Evolutionary conservation across 805 yeast genomes (phyloP), one percentile per base, ranked within the genome.

Genomic region (Alloascoidea africana): DNA sequence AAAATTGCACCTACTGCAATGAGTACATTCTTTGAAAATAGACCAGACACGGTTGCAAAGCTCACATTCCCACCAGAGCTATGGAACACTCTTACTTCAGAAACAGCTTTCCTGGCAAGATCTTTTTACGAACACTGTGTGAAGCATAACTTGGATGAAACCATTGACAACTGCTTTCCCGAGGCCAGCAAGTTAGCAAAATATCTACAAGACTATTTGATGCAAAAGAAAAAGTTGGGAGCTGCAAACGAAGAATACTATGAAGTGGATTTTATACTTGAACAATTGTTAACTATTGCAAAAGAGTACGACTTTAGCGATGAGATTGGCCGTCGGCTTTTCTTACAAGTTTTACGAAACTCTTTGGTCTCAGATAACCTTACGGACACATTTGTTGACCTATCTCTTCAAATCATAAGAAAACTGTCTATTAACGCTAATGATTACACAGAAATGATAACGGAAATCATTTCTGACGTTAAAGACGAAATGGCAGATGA

Each of bases 381-480:
- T 17, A 55, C 72, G 1, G 84, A 73, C 40, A 51, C 58, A 4
- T 59, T 76, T 18, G 65, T 74, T 17, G 66, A 68, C 30, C 62
- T 70, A 8, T 66, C 82, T 2, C 65, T 83, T 43, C 64, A 70
- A 37, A 82, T 86, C 2, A 65, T 87, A 44, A 66, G 74, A 30
- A 77, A 72, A 44, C 57, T 83, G 6, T 79, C 94, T 1, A 72
- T 78, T 15, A 81, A 70, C 52, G 95, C 85, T 48, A 70, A 76
- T 39, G 95, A 89, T 59, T 87, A 87, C 52, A 71, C 83, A 17
- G 73, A 82, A 27, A 78, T 85, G 73, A 67, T 81, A 14, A 71
- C 80, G n/a, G 96, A 89, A 62, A 72, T 85, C 14, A 75, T 86
- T 30, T 75, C 84, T 33, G 96, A 87, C 61, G 65, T 87, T 36